Percentiles rank a stretch among this genome's conserved stretches.
Conservation (phyloP, 169 alveolate species). For the Eimeria maxima region DNA sequence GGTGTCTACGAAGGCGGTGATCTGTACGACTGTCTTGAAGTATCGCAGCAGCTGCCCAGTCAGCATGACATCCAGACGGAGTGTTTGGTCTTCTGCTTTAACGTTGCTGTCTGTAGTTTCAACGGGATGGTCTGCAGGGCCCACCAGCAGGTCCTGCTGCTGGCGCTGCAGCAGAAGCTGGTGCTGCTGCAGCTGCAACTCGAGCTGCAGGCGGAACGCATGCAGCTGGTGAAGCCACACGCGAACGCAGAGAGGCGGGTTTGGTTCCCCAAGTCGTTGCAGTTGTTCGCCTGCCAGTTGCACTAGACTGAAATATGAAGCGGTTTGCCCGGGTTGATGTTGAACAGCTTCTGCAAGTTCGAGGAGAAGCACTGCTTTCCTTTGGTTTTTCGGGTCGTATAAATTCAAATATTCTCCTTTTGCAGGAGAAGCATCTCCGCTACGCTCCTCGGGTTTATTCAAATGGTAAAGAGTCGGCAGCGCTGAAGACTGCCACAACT, state of each 20-base stretch:
- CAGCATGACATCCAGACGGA: neutral
- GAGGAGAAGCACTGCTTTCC: conserved; percentile 9
- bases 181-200: neutral
- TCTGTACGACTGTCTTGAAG: neutral
- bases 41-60: conserved; percentile 23
- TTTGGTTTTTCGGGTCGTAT: neutral
- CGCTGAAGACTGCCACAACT: conserved; percentile 14
- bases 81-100: neutral
- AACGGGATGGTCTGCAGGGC: neutral
- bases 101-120: neutral
- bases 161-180: neutral
- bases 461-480: conserved; percentile 28
- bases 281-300: conserved; percentile 23
- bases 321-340: conserved; percentile 6
- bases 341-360: conserved; percentile 30
- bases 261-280: conserved; percentile 20
- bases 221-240: conserved; percentile 69
- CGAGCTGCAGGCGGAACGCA: conserved; percentile 28
- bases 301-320: neutral
- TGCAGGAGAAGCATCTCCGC: neutral
- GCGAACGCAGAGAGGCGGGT: conserved; percentile 20
- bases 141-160: neutral
- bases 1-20: neutral
- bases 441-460: neutral
- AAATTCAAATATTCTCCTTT: neutral